Evolutionary conservation across 2,329 filamentous ascomycete species (phyloP), one percentile per base, ranked within the genome.

Genomic region (Phialocephala sp.): DNA sequence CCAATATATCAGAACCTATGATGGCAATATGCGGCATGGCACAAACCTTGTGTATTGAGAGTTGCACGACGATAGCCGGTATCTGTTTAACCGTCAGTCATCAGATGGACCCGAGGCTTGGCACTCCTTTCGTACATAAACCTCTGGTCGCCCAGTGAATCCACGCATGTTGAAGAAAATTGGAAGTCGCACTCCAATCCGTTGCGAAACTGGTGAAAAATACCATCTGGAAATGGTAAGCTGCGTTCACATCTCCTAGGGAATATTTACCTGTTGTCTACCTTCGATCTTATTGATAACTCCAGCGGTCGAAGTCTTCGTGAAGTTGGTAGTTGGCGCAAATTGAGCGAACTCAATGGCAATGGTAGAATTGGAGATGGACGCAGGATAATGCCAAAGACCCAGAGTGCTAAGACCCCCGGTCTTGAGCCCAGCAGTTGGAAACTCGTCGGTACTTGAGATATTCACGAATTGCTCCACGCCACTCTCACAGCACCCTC

Each of bases 61-160:
- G 70, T 64, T 72, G 64, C 55, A 39, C 73, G 72, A 39, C 72
- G 67, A 61, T 69, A 73, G 54, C 70, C 70, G 15, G 72, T 69
- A 65, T 76, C 70, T 72, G 41, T 56, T 27, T 57, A 39, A 52
- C 37, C 18, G 56, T 62, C 56, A 64, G 59, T 47, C n/a, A n/a
- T n/a, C n/a, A n/a, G 15, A 45, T 39, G 39, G 36, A 11, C 52
- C 11, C 1, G 18, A 36, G 27, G 39, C 60, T 58, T 59, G 59
- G 36, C 55, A 39, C 18, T 37, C 5, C 5, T 27, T 37, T 62
- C 66, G 45, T 65, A 69, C 68, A 84, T 9, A 88, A 75, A 43
- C 87, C 86, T 67, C 85, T 81, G 5, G 87, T 88, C 39, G 87
- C 74, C 86, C 86, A 89, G 70, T 83, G 83, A 66, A 89, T 88